Percentiles rank a stretch among this genome's conserved stretches.
phyloP scores from a whole-genome alignment of 306 rosid species.

The Cicer arietinum region DNA sequence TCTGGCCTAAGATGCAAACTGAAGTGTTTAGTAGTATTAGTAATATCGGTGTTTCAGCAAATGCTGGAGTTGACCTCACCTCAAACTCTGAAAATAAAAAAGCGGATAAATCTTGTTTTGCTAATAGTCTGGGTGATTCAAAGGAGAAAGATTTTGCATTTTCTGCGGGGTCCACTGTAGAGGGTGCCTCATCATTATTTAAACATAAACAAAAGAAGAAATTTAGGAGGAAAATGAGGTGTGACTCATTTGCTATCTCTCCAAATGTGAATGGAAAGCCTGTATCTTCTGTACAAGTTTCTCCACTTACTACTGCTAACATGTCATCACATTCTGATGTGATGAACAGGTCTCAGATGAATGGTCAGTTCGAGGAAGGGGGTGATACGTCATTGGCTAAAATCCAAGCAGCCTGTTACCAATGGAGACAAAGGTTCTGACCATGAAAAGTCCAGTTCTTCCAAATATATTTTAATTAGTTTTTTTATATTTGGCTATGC shows the following conservation, averaged over 20 bases:
- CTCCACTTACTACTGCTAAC: conserved; percentile 46
- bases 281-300: conserved; percentile 56
- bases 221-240: conserved; percentile 58
- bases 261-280: conserved; percentile 56
- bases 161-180: conserved; percentile 59
- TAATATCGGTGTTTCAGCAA: conserved; percentile 46
- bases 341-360: conserved; percentile 47
- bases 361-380: conserved; percentile 51
- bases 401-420: conserved; percentile 70
- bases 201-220: conserved; percentile 65
- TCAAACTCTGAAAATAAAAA: conserved; percentile 51
- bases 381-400: conserved; percentile 44
- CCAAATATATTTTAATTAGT: conserved; percentile 13
- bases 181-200: conserved; percentile 44
- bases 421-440: conserved; percentile 80
- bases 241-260: conserved; percentile 50
- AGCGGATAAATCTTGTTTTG: conserved; percentile 41
- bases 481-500: conserved; percentile 37
- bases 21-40: conserved; percentile 45
- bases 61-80: conserved; percentile 48
- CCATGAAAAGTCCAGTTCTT: conserved; percentile 19
- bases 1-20: conserved; percentile 49
- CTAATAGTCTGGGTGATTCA: conserved; percentile 48
- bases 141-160: conserved; percentile 61
- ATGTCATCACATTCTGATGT: conserved; percentile 47